Evolutionary conservation across 129 eudicot species (phyloP).

Genomic region (Artemisia annua): DNA sequence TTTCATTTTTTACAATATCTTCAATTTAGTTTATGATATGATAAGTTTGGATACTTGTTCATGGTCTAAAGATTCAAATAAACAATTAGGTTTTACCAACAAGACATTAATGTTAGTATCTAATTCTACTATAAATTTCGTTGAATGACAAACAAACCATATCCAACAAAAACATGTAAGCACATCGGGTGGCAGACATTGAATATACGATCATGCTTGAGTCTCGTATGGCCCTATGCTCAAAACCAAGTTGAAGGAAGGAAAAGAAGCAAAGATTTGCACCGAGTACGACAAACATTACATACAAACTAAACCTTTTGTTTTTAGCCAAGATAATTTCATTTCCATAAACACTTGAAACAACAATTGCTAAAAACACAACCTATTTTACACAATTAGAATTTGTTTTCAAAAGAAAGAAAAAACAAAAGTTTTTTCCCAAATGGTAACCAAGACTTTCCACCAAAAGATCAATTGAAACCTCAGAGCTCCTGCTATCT

Average conservation of each 20-base stretch:
- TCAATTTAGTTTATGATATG: no score
- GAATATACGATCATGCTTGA: no score
- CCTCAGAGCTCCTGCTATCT: constrained; percentile 27
- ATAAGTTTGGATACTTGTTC: no score
- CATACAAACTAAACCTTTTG: constrained; percentile 11
- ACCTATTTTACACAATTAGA: constrained; percentile 22
- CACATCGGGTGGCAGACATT: no score
- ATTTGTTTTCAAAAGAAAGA: constrained; percentile 11
- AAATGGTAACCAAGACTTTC: constrained; percentile 21
- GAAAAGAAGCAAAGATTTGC: background rate
- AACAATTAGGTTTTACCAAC: no score
- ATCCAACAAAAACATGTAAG: background rate
- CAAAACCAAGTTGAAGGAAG: background rate
- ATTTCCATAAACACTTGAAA: constrained; percentile 20
- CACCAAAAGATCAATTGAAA: constrained; percentile 18
- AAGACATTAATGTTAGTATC: no score
- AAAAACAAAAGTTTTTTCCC: background rate
- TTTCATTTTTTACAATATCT: constrained; percentile 6
- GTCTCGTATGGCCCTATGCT: background rate
- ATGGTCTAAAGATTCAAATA: no score
- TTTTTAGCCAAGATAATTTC: background rate
- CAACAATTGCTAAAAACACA: constrained; percentile 1
- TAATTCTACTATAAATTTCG: background rate
- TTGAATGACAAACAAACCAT: background rate
- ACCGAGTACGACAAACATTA: constrained; percentile 13